Evolutionary conservation across 2,329 filamentous ascomycete genomes (phyloP), one percentile per base, ranked within the genome.

Genomic region (Diaporthe citri): DNA sequence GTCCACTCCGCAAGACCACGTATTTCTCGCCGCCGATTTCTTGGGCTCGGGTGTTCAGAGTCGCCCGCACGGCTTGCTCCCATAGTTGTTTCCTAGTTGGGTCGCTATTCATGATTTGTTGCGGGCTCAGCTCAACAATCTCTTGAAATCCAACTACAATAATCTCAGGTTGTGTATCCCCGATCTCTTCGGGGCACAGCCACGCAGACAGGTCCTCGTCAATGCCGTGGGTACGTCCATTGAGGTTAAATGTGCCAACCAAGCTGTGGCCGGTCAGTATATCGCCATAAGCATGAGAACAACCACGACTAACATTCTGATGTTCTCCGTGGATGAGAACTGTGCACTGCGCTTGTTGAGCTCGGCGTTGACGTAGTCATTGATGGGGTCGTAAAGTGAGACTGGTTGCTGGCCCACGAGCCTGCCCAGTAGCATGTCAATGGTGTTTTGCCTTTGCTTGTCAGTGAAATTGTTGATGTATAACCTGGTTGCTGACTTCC

Each of bases 41-140:
- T 55, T 89, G 88, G 25, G 95, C 92, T 77, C 93, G 90, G 15
- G 86, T 84, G 79, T 98, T 98, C 52, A 99, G 85, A 20, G 93
- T 95, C 60, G 87, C 88, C 78, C 93, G 93, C 34, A 98, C 95
- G 5, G 94, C 93, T 71, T 89, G 86, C 82, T 99, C 97, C 97
- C 97, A 99, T 28, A 93, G 86, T 77, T 95, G 92, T 78, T 96
- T 94, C 72, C 94, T 90, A 4, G 92, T 91, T 1, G 97, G 97
- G 82, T 99, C 96, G 76, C 96, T 98, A 78, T 97, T 98, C 95
- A 99, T 98, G 81, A 99, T 98, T 81, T 99, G 97, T 82, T 98
- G 96, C 22, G 97, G 97, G 79, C 95, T 98, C 62, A 99, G 87
- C 81, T 98, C 95, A n/a, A 99, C 97, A 77, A 99, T 98, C 83